A percentile compares a stretch with the other conserved stretches of the same genome.
Evolutionary conservation across 2,329 filamentous ascomycete species (phyloP).

Genomic region (Botrytis porri): DNA sequence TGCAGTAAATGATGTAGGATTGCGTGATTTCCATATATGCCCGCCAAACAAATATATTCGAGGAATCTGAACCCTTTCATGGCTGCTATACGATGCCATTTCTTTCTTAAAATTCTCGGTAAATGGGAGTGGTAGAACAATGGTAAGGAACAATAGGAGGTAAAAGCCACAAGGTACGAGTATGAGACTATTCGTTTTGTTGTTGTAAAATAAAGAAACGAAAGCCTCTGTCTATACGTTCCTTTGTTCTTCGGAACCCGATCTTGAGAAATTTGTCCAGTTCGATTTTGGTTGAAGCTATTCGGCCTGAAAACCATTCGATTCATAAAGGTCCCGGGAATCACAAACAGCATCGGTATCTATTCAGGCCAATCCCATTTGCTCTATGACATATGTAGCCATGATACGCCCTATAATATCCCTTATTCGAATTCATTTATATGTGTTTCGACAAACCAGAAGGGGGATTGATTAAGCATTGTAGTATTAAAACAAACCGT

Average conservation of each 20-base stretch:
- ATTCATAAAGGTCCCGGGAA: background rate
- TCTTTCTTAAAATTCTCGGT: background rate
- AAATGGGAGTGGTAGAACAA: background rate
- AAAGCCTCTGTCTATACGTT: background rate
- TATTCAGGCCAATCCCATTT: background rate
- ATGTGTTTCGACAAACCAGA: too few relatives aligned
- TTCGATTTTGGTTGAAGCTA: background rate
- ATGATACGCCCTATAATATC: too few relatives aligned
- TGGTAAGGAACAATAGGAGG: constrained; percentile 9
- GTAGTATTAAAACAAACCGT: background rate
- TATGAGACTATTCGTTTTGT: background rate
- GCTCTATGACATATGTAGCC: background rate
- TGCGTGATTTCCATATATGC: background rate
- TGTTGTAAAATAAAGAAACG: background rate
- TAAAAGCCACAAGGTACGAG: background rate
- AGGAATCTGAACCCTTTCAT: background rate
- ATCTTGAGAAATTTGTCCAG: too few relatives aligned
- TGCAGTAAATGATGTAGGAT: background rate
- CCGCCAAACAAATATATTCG: background rate
- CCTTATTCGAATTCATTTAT: background rate
- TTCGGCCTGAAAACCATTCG: background rate
- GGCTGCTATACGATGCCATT: background rate
- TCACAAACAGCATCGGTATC: background rate
- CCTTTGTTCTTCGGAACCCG: background rate
- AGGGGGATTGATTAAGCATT: background rate